Conservation (phyloP, 805 yeast species). For the Ogataea zsoltii region DNA sequence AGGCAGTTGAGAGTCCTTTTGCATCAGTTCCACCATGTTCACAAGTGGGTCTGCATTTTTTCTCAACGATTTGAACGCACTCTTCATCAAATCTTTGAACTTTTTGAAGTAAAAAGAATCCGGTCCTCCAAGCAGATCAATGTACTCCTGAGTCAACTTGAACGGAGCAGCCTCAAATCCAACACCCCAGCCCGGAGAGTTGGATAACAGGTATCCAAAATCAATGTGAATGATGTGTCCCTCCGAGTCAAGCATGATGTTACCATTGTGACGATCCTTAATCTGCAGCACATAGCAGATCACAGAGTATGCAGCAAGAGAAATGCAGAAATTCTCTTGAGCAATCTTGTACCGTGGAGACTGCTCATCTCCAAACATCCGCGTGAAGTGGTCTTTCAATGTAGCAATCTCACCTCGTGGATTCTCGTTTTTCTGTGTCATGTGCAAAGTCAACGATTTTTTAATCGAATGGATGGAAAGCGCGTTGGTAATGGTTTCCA, state of each 20-base stretch:
- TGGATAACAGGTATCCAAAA: slow-evolving; percentile 89
- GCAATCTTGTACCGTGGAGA: slow-evolving; percentile 65
- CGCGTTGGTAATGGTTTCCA: slow-evolving; percentile 95
- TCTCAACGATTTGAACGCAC: slow-evolving; percentile 74
- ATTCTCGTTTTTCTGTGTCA: slow-evolving; percentile 65
- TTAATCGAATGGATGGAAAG: slow-evolving; percentile 92
- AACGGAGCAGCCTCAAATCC: slow-evolving; percentile 98
- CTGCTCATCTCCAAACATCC: slow-evolving; percentile 68
- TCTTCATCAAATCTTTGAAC: slow-evolving; percentile 65
- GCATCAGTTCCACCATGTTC: slow-evolving; percentile 90
- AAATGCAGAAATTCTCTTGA: slow-evolving; percentile 79
- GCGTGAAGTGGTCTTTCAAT: slow-evolving; percentile 73
- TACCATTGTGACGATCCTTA: slow-evolving; percentile 96
- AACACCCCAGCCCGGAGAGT: slow-evolving; percentile 88
- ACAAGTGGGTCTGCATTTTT: slow-evolving; percentile 72
- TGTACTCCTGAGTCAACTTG: slow-evolving; percentile 85
- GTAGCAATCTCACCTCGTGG: slow-evolving; percentile 71
- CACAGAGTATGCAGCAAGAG: slow-evolving; percentile 89
- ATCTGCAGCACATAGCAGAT: slow-evolving; percentile 88
- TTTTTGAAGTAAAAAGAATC: slow-evolving; percentile 59
- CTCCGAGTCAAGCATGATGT: slow-evolving; percentile 92
- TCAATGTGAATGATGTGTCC: slow-evolving; percentile 96
- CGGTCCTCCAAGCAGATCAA: slow-evolving; percentile 82
- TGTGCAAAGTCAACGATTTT: slow-evolving; percentile 80
- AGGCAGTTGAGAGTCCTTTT: slow-evolving; percentile 83